Percentiles rank a stretch among this genome's conserved stretches.
These are phyloP conservation scores for Auriscalpium orientale DNA, from an alignment of 768 basidiomycete genomes.

Conservation along the genomic window DNA sequence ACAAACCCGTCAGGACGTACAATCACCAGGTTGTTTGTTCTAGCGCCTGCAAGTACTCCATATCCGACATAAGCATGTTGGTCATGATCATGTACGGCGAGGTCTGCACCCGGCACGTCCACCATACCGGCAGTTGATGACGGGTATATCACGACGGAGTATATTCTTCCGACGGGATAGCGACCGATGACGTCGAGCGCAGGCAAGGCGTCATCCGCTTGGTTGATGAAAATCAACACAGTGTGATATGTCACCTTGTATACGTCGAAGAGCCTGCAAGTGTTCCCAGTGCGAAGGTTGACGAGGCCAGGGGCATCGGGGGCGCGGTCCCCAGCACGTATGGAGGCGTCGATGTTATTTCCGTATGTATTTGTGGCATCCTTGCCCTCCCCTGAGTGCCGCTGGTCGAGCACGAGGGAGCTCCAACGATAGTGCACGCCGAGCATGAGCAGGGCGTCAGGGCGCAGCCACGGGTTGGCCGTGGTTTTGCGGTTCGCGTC, in stretches of 20 bases:
- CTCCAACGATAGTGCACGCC: constrained; percentile 15
- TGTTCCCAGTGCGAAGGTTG: neutral
- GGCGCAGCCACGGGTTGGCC: neutral
- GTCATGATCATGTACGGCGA: neutral
- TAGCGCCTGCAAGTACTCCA: neutral
- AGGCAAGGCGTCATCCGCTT: neutral
- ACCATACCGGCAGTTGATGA: neutral
- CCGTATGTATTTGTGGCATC: neutral
- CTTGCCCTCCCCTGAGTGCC: neutral
- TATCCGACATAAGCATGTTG: neutral
- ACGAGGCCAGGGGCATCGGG: constrained; percentile 9
- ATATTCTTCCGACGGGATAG: neutral
- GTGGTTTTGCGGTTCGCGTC: neutral
- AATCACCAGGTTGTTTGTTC: neutral
- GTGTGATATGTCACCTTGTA: constrained; percentile 10
- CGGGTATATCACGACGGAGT: neutral
- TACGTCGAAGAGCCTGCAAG: constrained; percentile 4
- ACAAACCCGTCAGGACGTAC: neutral
- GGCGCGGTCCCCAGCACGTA: constrained; percentile 12
- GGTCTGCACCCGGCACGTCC: neutral
- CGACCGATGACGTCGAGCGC: neutral
- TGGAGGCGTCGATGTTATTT: neutral
- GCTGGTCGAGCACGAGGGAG: constrained; percentile 10
- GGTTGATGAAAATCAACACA: constrained; percentile 3
- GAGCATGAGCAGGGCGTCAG: neutral